phyloP scores from a whole-genome alignment of 2,329 filamentous ascomycete genomes.

The Calcarisporium arbuscula region DNA sequence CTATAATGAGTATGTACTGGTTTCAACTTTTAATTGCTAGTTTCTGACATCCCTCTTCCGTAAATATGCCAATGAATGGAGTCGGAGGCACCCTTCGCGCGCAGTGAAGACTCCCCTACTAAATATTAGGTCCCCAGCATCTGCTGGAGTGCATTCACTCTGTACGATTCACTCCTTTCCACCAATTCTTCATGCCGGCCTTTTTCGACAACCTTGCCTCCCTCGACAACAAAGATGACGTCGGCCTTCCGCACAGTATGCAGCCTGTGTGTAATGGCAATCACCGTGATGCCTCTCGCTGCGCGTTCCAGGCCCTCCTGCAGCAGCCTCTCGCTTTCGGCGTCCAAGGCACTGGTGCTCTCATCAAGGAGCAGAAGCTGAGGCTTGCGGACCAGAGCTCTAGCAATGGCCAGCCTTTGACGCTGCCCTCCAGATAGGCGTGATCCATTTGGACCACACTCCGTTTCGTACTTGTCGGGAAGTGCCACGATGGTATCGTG shows the following conservation, averaged over 20 bases:
- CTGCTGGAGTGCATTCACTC: constrained; percentile 46
- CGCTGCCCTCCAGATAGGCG: constrained; percentile 73
- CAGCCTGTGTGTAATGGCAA: constrained; percentile 52
- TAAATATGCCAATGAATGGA: too few species aligned
- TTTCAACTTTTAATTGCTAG: too few species aligned
- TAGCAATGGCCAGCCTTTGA: constrained; percentile 71
- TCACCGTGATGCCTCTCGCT: constrained; percentile 46
- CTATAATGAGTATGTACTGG: too few species aligned
- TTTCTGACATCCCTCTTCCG: too few species aligned
- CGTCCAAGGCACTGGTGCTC: constrained; percentile 72
- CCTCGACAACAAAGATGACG: constrained; percentile 51
- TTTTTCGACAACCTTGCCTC: constrained; percentile 43
- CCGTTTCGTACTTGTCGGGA: constrained; percentile 60
- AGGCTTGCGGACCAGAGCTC: constrained; percentile 66
- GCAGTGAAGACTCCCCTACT: too few species aligned
- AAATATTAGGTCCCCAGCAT: constrained; percentile 28
- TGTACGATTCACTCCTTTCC: constrained; percentile 45
- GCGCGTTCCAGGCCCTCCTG: constrained; percentile 59
- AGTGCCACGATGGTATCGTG: constrained; percentile 60
- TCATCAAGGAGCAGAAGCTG: constrained; percentile 74
- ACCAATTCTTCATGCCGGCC: constrained; percentile 50
- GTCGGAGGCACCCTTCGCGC: too few species aligned
- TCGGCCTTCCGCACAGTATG: constrained; percentile 52
- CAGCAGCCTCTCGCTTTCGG: constrained; percentile 59
- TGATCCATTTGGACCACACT: constrained; percentile 65